phyloP scores from a whole-genome alignment of 1,284 basidiomycete genomes.

The Paramarasmius palmivorus region DNA sequence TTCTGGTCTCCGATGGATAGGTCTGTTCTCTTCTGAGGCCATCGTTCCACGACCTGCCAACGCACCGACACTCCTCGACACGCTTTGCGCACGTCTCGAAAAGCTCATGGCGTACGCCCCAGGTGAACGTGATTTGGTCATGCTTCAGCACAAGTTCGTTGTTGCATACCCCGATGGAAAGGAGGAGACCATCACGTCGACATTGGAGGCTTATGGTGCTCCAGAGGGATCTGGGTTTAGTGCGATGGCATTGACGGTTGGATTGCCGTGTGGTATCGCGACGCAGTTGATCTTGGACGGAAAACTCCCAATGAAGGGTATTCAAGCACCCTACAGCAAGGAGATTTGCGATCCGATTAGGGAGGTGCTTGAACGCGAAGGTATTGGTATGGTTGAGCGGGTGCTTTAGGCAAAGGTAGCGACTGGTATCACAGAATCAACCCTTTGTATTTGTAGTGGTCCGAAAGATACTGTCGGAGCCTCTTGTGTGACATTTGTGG shows the following conservation, averaged over 20 bases:
- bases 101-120: conserved; percentile 88
- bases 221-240: conserved; percentile 69
- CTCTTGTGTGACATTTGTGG: too few species aligned
- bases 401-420: conserved; percentile 59
- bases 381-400: conserved; percentile 79
- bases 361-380: conserved; percentile 78
- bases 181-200: conserved; percentile 87
- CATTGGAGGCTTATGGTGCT: conserved; percentile 90
- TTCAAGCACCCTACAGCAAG: conserved; percentile 89
- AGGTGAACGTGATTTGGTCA: conserved; percentile 94
- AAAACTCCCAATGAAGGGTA: conserved; percentile 61
- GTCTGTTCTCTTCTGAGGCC: conserved; percentile 80
- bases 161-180: conserved; percentile 85
- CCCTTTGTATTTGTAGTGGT: too few species aligned
- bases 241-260: conserved; percentile 94
- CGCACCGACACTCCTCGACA: conserved; percentile 61
- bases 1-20: conserved; percentile 91
- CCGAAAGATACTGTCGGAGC: too few species aligned
- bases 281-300: conserved; percentile 84
- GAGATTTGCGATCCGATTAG: conserved; percentile 86
- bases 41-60: conserved; percentile 61
- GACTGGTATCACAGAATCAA: too few species aligned
- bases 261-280: conserved; percentile 93
- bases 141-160: conserved; percentile 97
- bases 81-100: conserved; percentile 91